These are phyloP conservation scores for Ceratobasidium papillatum DNA, from an alignment of 1,284 basidiomycete species.

Conservation along the genomic window DNA sequence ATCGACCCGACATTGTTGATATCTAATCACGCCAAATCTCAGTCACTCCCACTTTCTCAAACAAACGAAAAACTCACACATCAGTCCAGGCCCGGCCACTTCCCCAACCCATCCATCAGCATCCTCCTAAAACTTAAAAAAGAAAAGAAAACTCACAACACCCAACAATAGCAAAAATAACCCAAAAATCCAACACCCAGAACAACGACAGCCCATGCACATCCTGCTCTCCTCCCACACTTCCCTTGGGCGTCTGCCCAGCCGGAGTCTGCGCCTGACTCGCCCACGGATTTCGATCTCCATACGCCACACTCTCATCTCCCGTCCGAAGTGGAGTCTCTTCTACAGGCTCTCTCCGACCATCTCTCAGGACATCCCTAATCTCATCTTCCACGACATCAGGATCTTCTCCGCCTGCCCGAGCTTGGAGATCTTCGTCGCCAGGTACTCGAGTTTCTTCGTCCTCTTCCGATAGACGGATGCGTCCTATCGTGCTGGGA, in stretches of 20 bases:
- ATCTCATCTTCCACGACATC: constrained; percentile 1
- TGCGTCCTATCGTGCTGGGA: constrained; percentile 1
- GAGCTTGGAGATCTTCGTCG: background rate
- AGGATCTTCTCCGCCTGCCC: constrained; percentile 3
- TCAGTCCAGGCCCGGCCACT: constrained; percentile 90
- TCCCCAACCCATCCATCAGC: constrained; percentile 28
- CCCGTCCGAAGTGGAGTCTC: constrained; percentile 18
- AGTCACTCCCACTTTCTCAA: background rate
- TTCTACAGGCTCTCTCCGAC: background rate
- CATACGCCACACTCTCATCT: constrained; percentile 31
- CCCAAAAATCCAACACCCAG: constrained; percentile 71
- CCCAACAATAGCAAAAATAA: constrained; percentile 75
- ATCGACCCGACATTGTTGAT: constrained; percentile 98
- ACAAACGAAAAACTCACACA: constrained; percentile 65
- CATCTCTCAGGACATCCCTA: background rate
- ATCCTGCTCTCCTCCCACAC: constrained; percentile 48
- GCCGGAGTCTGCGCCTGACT: constrained; percentile 31
- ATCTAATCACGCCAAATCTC: constrained; percentile 56
- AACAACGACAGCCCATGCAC: constrained; percentile 62
- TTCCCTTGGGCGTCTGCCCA: background rate
- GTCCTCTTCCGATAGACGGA: constrained; percentile 12
- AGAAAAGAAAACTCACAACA: constrained; percentile 58
- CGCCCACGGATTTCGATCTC: constrained; percentile 36
- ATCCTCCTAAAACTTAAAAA: background rate
- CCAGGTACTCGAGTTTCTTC: background rate